Evolutionary conservation across 257 asterid species (phyloP).

Genomic region (Nicotiana obtusifolia): DNA sequence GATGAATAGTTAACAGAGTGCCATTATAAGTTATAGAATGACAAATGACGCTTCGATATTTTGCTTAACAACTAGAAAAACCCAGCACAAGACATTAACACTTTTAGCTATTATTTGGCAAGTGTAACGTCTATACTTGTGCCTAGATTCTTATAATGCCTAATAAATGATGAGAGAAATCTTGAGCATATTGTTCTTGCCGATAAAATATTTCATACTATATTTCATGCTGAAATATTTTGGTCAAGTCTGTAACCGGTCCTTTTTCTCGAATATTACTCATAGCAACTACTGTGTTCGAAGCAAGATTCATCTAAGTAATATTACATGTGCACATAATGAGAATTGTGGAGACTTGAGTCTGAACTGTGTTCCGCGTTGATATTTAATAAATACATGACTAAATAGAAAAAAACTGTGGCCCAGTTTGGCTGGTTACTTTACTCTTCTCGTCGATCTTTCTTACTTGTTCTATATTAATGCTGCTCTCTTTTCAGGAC

Average conservation of each 20-base stretch:
- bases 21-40: not conserved
- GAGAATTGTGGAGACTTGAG: not conserved
- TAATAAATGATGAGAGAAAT: not conserved
- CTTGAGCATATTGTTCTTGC: not conserved
- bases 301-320: not conserved
- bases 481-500: conserved; percentile 43
- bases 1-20: not conserved
- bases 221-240: not conserved
- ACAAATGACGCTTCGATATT: not conserved
- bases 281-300: not conserved
- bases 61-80: not conserved
- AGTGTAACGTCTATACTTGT: not conserved
- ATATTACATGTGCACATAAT: not conserved
- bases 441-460: not conserved
- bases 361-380: not conserved
- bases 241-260: not conserved
- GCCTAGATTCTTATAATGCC: not conserved
- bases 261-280: not conserved
- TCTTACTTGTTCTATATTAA: not conserved
- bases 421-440: not conserved
- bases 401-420: not conserved
- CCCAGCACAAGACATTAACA: not conserved
- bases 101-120: not conserved
- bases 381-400: not conserved
- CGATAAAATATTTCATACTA: not conserved